Base-by-base conservation (phyloP, 495 filamentous ascomycete species). In the Aspergillus baeticus region DNA sequence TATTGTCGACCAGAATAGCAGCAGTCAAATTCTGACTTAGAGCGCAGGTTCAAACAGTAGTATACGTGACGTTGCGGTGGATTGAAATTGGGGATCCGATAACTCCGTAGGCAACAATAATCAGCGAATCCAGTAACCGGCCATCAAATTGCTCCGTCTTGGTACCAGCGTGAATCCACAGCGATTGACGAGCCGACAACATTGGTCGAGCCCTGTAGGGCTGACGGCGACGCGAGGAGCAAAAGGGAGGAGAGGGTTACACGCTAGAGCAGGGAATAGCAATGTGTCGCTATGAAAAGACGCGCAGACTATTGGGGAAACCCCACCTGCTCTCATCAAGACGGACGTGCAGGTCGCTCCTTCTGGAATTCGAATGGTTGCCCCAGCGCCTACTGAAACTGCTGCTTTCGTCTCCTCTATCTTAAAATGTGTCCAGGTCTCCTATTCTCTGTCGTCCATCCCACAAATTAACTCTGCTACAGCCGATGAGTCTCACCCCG, bases 191-290 rank as follows among this genome's bases (percentile, higher is more conserved):
- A 11, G 13, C 35, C 15, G 5, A 22, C 23, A 18, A 34, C 20
- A 50, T 50, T 55, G 39, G 47, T 33, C 31, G 21, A 20, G 62
- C 63, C 59, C 21, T 58, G 53, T 65, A 65, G 63, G 63, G 63
- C 63, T 65, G 63, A 62, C 31, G 34, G 44, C 49, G 26, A 29
- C 10, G 15, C 29, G 15, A 37, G 23, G 10, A 43, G 29, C 13
- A 53, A 29, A 29, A 8, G 4, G 26, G 8, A 8, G 26, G 8
- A 29, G 3, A 8, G 26, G 8, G 26, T 29, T 29, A 29, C 26
- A 29, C 26, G 26, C 26, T 29, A 4, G 26, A 29, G 3, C 26
- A 29, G 26, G 26, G 18, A 29, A 5, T 43, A 18, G 39, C 26
- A 29, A 29, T 4, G 3, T 4, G 8, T 31, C 14, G 22, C 35